Evolutionary conservation across 2,329 filamentous ascomycete species (phyloP).

Genomic region (Tolypocladium pustulatum): DNA sequence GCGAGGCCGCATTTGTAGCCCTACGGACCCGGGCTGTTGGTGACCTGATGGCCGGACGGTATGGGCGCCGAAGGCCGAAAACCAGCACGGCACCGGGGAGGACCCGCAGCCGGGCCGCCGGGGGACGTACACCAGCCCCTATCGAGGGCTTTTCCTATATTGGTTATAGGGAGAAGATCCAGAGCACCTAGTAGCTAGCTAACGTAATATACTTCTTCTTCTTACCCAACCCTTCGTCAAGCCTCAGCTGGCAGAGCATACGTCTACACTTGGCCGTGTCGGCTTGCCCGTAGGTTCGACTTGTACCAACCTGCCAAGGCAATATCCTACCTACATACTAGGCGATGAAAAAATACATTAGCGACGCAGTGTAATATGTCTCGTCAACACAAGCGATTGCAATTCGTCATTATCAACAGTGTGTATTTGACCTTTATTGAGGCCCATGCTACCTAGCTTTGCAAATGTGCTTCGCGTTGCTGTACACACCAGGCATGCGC

Average conservation of each 20-base stretch:
- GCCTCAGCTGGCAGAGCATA: neutral
- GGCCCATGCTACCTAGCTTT: conserved; percentile 1
- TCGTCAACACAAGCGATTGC: neutral
- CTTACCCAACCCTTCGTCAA: neutral
- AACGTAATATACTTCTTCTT: too few relatives aligned
- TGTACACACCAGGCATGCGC: conserved; percentile 2
- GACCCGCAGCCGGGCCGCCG: too few relatives aligned
- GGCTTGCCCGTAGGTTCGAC: neutral
- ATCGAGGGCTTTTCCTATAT: too few relatives aligned
- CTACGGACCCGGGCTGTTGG: too few relatives aligned
- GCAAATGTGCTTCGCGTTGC: neutral
- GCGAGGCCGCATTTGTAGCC: too few relatives aligned
- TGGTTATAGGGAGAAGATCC: too few relatives aligned
- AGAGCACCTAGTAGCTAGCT: too few relatives aligned
- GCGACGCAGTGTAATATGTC: neutral
- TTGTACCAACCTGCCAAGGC: neutral
- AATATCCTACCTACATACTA: too few relatives aligned
- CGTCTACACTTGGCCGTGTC: neutral
- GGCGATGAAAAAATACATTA: neutral
- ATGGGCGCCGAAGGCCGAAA: too few relatives aligned
- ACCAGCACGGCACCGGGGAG: too few relatives aligned
- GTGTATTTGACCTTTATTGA: neutral
- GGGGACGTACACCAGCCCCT: too few relatives aligned
- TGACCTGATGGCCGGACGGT: too few relatives aligned
- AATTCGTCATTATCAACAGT: neutral